Evolutionary conservation across 1,284 basidiomycete genomes (phyloP), one percentile per base, ranked within the genome.

Genomic region (Naganishia albida): DNA sequence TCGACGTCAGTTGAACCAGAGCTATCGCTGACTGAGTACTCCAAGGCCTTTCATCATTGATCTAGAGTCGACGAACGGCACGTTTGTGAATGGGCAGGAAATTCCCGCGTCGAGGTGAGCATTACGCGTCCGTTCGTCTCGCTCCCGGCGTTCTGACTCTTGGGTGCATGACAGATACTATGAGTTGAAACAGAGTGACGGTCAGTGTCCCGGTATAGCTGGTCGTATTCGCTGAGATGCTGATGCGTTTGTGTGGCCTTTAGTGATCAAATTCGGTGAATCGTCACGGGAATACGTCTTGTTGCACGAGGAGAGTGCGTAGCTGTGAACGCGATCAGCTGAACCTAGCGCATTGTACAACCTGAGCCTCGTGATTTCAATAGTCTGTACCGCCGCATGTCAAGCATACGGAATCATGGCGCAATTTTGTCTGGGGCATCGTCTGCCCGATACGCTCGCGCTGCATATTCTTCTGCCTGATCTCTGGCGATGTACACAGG

Each of bases 41-140:
- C 70, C 43, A 70, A 92, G 93, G 74, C 93, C 96, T 1, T 97
- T 92, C 76, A 85, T 97, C 59, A 94, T 97, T 68, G 95, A 99
- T 77, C 85, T 99, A 8, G 95, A 99, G 70, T 95, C 92, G 12
- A 96, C 95, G 1, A 99, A 99, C 74, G 88, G 91, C 2, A 97
- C 93, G 0, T 83, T 85, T 66, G 94, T 99, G 56, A 99, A 99
- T 74, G 90, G 88, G 65, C 84, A 88, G 72, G 81, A 85, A 64
- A 88, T 99, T 60, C 95, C 95, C 0, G 82, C 86, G 2, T 88
- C 92, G 16, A 82, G 95, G 64, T 77, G 43, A 50, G 72, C 65
- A n/a, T 34, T 3, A 34, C 6, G 34, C 34, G 4, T 34, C 34
- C 34, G 34, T 4, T 49, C 7, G 8, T 13, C 7, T 30, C 26